phyloP scores from a whole-genome alignment of 371 early-diverging fungal genomes.

The Entomophthora muscae region DNA sequence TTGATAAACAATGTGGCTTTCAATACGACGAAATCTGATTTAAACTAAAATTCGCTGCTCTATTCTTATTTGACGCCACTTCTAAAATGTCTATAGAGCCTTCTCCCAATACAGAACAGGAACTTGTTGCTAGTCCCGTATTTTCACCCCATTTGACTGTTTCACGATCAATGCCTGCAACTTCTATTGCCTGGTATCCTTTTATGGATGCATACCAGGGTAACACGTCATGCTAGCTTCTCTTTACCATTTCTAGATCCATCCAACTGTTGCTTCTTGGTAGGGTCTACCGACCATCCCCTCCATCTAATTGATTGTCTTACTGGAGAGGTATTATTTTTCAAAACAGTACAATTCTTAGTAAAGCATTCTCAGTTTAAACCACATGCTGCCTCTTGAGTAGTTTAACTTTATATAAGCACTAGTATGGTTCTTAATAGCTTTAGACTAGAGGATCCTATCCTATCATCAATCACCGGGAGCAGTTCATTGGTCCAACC shows the following conservation, averaged over 20 bases:
- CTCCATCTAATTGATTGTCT: neutral
- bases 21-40: no score
- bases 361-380: no score
- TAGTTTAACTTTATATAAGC: no score
- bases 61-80: no score
- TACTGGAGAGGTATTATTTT: neutral
- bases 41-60: no score
- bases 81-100: no score
- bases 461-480: slow-evolving; percentile 37
- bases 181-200: neutral
- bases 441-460: slow-evolving; percentile 35
- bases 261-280: neutral
- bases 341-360: no score
- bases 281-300: neutral
- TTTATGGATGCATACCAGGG: neutral
- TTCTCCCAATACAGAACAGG: no score
- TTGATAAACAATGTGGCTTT: no score
- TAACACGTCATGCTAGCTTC: neutral
- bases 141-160: neutral
- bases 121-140: no score
- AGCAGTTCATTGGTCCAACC: slow-evolving; percentile 40
- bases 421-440: no score
- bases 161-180: neutral
- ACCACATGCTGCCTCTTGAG: no score
- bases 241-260: neutral